Percentiles rank a stretch among this genome's conserved stretches.
These are phyloP conservation scores for Schizothecium vesticola DNA, from an alignment of 495 filamentous ascomycete genomes.

Conservation along the genomic window DNA sequence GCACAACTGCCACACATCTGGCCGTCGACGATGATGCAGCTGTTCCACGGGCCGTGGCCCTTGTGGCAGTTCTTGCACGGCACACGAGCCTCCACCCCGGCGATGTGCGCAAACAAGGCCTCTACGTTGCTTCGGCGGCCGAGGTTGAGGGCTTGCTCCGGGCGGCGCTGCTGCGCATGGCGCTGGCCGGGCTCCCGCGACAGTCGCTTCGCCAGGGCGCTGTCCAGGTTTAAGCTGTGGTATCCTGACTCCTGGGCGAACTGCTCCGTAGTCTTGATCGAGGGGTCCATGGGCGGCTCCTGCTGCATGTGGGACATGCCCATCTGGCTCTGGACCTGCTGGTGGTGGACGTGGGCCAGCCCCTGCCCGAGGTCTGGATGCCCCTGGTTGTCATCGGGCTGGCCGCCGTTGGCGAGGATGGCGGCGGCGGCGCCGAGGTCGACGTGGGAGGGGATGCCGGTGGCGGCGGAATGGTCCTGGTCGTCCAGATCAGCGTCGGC, in stretches of 20 bases:
- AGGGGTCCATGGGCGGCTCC: conserved; percentile 24
- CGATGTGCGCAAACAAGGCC: conserved; percentile 46
- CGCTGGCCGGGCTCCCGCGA: conserved; percentile 41
- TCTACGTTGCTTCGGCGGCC: conserved; percentile 46
- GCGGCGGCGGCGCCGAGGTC: conserved; percentile 27
- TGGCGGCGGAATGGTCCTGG: conserved; percentile 15
- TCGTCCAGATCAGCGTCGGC: conserved; percentile 30
- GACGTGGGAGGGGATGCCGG: conserved; percentile 25
- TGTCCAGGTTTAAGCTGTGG: conserved; percentile 37
- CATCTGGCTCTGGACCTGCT: conserved; percentile 21
- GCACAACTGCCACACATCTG: conserved; percentile 50
- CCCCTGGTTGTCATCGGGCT: conserved; percentile 19
- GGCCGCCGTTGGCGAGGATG: conserved; percentile 28
- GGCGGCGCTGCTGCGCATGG: conserved; percentile 40
- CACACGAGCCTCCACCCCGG: conserved; percentile 36
- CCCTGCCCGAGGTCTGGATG: conserved; percentile 7
- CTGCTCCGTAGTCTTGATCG: conserved; percentile 35
- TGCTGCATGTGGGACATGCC: conserved; percentile 24
- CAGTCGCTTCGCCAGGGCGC: conserved; percentile 42
- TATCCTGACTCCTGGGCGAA: conserved; percentile 40
- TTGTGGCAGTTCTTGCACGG: conserved; percentile 51
- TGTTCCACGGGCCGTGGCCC: conserved; percentile 46
- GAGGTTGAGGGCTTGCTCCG: conserved; percentile 42
- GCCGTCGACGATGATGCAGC: conserved; percentile 43
- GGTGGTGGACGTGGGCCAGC: conserved; percentile 14